Conservation (phyloP, 2,329 filamentous ascomycete genomes). For the Pestalotiopsis sp. region DNA sequence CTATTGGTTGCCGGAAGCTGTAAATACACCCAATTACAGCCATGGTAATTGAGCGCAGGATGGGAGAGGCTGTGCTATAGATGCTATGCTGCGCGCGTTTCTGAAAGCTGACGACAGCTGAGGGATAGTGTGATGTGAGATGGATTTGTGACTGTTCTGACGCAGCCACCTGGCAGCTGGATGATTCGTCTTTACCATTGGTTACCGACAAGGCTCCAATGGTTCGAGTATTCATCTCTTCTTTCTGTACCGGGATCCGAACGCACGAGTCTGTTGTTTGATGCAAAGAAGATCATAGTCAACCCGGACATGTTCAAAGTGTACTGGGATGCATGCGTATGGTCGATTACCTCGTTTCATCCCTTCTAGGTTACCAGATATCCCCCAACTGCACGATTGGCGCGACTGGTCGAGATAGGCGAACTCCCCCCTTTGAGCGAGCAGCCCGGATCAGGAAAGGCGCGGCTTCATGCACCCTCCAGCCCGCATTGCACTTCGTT, state of each 20-base stretch:
- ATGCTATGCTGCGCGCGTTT: background rate
- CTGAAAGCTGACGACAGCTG: conserved; percentile 6
- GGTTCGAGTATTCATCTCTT: background rate
- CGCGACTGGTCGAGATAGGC: background rate
- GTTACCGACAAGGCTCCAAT: background rate
- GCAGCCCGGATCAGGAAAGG: conserved; percentile 24
- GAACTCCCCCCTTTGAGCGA: background rate
- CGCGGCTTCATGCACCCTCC: conserved; percentile 26
- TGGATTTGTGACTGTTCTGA: background rate
- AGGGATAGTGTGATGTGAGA: background rate
- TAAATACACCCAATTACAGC: background rate
- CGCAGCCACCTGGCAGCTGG: background rate
- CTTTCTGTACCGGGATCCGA: conserved; percentile 1
- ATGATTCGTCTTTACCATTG: background rate
- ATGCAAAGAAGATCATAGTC: conserved; percentile 8
- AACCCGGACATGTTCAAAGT: background rate
- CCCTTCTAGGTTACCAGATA: background rate
- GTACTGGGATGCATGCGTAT: background rate
- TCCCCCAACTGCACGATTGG: conserved; percentile 1
- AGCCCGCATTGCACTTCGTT: conserved; percentile 11
- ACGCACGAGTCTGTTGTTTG: background rate
- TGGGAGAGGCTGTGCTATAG: background rate
- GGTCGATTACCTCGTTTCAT: background rate
- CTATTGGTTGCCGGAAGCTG: background rate
- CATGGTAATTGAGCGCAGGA: background rate